Conservation (phyloP, 495 filamentous ascomycete species). For the Penicillium simplicissimum region DNA sequence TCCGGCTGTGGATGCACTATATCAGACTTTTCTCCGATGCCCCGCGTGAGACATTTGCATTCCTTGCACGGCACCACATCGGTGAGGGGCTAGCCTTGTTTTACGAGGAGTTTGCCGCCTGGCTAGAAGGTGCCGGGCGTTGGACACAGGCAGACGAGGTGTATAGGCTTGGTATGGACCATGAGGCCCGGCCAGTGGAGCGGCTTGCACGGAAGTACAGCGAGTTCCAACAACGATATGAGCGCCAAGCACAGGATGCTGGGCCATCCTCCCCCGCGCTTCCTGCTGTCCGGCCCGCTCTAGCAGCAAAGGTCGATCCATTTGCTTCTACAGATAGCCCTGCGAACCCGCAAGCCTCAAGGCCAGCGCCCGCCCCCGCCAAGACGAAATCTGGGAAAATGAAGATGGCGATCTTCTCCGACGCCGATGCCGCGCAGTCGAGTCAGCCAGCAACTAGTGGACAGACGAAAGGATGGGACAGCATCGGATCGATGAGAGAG, state of each 20-base stretch:
- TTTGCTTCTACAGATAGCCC: slow-evolving; percentile 55
- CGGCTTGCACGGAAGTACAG: slow-evolving; percentile 82
- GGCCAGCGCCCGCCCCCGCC: slow-evolving; percentile 42
- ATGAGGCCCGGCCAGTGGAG: slow-evolving; percentile 79
- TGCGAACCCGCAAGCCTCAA: slow-evolving; percentile 67
- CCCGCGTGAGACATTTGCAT: slow-evolving; percentile 88
- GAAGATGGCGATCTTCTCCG: slow-evolving; percentile 94
- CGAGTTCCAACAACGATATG: slow-evolving; percentile 82
- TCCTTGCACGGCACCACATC: slow-evolving; percentile 82
- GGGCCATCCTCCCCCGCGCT: slow-evolving; percentile 84
- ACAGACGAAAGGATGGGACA: slow-evolving; percentile 81
- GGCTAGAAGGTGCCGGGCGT: slow-evolving; percentile 81
- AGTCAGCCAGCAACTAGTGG: slow-evolving; percentile 47
- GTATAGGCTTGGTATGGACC: slow-evolving; percentile 82
- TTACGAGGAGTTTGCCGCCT: slow-evolving; percentile 94
- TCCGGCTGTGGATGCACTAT: slow-evolving; percentile 92
- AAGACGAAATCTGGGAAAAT: slow-evolving; percentile 63
- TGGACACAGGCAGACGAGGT: slow-evolving; percentile 95
- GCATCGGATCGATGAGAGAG: slow-evolving; percentile 78
- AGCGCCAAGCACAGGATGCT: slow-evolving; percentile 56
- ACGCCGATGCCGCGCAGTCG: slow-evolving; percentile 50
- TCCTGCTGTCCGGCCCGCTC: slow-evolving; percentile 76
- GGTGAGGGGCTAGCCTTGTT: slow-evolving; percentile 89
- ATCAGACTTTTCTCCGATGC: slow-evolving; percentile 90
- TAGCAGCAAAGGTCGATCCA: slow-evolving; percentile 83